phyloP scores from a whole-genome alignment of 345 rosid species.

The Salix viminalis region DNA sequence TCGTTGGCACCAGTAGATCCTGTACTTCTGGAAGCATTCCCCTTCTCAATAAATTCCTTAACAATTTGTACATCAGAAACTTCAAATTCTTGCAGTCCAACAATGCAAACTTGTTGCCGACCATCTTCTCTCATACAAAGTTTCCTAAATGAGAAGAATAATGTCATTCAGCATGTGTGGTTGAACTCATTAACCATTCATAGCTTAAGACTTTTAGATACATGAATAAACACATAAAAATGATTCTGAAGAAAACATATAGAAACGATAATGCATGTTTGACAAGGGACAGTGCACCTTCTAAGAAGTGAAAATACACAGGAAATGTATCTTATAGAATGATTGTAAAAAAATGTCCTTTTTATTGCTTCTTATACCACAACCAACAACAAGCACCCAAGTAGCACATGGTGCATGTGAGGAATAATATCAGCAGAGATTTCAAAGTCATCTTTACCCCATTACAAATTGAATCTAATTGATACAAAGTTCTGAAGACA shows the following conservation, averaged over 20 bases:
- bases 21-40: conserved; percentile 89
- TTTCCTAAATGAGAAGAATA: conserved; percentile 48
- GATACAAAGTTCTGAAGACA: background rate
- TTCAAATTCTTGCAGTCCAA: conserved; percentile 95
- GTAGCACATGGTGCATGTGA: background rate
- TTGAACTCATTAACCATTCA: conserved; percentile 6
- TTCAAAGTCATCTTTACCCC: background rate
- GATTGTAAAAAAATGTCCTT: background rate
- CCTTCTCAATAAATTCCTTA: conserved; percentile 87
- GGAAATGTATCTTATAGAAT: background rate
- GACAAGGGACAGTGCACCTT: background rate
- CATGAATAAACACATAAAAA: background rate
- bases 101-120: conserved; percentile 95
- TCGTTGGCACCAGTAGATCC: conserved; percentile 99
- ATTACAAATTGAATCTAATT: background rate
- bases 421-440: background rate
- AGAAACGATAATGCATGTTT: background rate
- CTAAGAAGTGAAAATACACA: background rate
- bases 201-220: background rate
- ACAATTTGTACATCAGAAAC: conserved; percentile 93
- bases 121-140: conserved; percentile 99
- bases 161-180: conserved; percentile 9
- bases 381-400: background rate
- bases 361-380: background rate
- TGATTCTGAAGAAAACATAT: background rate